A percentile compares a stretch with the other conserved stretches of the same genome.
Evolutionary conservation across 2,329 filamentous ascomycete genomes (phyloP).

Genomic region (Apiospora arundinis): DNA sequence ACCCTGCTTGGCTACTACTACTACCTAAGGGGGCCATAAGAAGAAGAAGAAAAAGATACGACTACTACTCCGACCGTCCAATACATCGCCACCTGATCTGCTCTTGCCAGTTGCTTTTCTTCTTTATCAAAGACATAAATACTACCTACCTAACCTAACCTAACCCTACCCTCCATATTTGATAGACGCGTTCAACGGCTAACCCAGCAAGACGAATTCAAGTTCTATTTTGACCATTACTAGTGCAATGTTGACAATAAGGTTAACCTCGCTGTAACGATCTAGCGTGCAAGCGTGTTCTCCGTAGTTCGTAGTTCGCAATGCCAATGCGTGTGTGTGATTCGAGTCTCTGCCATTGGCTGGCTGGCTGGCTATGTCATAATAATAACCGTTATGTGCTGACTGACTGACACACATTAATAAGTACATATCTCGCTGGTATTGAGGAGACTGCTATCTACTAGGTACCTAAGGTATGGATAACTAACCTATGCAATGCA

Average conservation of each 20-base stretch:
- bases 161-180: neutral
- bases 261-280: neutral
- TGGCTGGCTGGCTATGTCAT: neutral
- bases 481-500: conserved; percentile 16
- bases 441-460: neutral
- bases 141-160: no score
- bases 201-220: neutral
- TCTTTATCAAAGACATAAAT: neutral
- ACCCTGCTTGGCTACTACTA: no score
- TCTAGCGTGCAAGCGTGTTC: neutral
- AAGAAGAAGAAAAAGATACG: neutral
- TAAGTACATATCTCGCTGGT: neutral
- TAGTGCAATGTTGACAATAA: neutral
- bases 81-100: neutral
- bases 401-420: no score
- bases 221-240: conserved; percentile 1
- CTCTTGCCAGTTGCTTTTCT: neutral
- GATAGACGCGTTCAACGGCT: conserved; percentile 17
- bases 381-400: neutral
- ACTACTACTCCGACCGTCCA: neutral
- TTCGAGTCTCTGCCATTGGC: neutral
- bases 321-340: neutral
- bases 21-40: no score
- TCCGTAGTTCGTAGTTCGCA: neutral
- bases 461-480: neutral